phyloP scores from a whole-genome alignment of 2,329 filamentous ascomycete species.

The Monosporascus sp. region DNA sequence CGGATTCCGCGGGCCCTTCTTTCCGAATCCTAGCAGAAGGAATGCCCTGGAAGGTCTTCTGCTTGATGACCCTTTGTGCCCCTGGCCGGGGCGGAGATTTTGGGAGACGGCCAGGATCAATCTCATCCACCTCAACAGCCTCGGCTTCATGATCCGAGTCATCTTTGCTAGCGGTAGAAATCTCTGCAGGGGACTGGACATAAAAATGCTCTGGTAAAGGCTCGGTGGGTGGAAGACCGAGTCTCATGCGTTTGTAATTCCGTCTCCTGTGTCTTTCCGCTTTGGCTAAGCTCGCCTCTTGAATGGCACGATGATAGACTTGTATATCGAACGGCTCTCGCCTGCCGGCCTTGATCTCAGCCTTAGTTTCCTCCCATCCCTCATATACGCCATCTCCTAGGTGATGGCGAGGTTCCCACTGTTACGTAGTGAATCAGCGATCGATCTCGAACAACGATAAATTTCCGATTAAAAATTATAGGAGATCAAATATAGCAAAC shows the following conservation, averaged over 20 bases:
- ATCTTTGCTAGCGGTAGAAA: slow-evolving; percentile 8
- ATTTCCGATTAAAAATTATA: no score
- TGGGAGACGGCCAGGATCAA: slow-evolving; percentile 3
- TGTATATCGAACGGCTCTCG: slow-evolving; percentile 32
- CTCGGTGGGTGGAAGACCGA: slow-evolving; percentile 27
- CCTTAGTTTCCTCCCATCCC: slow-evolving; percentile 39
- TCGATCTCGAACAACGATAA: slow-evolving; percentile 33
- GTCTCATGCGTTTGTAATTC: slow-evolving; percentile 37
- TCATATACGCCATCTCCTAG: slow-evolving; percentile 33
- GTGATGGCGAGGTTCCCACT: slow-evolving; percentile 46
- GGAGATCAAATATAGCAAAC: background rate
- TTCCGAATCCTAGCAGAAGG: slow-evolving; percentile 4
- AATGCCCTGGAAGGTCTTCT: slow-evolving; percentile 12
- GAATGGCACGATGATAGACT: slow-evolving; percentile 30
- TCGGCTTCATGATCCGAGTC: slow-evolving; percentile 16
- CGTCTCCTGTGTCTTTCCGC: slow-evolving; percentile 35
- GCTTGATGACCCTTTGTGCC: slow-evolving; percentile 13
- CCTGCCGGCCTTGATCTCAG: slow-evolving; percentile 27
- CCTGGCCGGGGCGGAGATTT: background rate
- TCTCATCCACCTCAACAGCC: slow-evolving; percentile 18
- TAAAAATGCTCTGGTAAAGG: slow-evolving; percentile 8
- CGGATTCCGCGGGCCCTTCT: slow-evolving; percentile 3
- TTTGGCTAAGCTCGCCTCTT: slow-evolving; percentile 22
- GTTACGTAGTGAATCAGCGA: slow-evolving; percentile 29
- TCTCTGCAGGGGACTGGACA: slow-evolving; percentile 6